Base-by-base conservation (phyloP, 2,329 filamentous ascomycete species). In the Myriosclerotinia duriaeana region DNA sequence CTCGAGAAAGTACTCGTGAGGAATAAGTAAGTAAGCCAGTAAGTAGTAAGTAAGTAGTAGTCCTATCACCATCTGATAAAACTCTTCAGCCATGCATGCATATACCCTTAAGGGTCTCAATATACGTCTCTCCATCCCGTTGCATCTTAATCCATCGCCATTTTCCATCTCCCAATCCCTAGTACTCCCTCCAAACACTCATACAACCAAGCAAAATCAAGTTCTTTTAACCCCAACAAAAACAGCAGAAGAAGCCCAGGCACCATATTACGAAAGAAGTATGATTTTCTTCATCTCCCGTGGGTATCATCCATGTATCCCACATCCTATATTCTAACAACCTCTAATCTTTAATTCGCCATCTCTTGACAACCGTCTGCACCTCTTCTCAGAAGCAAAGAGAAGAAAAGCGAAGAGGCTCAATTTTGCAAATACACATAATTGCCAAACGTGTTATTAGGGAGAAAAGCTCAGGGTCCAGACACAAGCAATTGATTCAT, bases 131-230 rank as follows among this genome's bases (percentile, higher is more conserved):
- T 54, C 30, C 46, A 48, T 52, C 46, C 22, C 30, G 30, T 36
- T 50, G 15, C n/a, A 14, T 50, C 22, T 17, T 6, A 34, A 3
- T 4, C 40, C 50, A 55, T 44, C 17, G 22, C 53, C 52, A 14
- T 50, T 20, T 40, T 22, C 17, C 26, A 30, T 54, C 26, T 40
- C 36, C 48, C 36, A 50, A 42, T 61, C 42, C 52, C 53, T 14
- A 54, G 15, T 50, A 22, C n/a, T 36, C 48, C 64, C n/a, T 36
- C 48, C 64, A 15, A 50, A 30, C 34, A 60, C 63, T 40, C 26
- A 63, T 46, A 38, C 48, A 46, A 48, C 59, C 42, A 50, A 38
- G 34, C 53, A 64, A 64, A 58, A 40, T n/a, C 38, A 44, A 59
- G 44, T 26, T 58, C 53, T 48, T 46, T 26, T 20, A 22, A 56